Percentiles rank a stretch among this genome's conserved stretches.
Evolutionary conservation across 352 stramenopile species (phyloP).

Genomic region (Bremia lactucae): DNA sequence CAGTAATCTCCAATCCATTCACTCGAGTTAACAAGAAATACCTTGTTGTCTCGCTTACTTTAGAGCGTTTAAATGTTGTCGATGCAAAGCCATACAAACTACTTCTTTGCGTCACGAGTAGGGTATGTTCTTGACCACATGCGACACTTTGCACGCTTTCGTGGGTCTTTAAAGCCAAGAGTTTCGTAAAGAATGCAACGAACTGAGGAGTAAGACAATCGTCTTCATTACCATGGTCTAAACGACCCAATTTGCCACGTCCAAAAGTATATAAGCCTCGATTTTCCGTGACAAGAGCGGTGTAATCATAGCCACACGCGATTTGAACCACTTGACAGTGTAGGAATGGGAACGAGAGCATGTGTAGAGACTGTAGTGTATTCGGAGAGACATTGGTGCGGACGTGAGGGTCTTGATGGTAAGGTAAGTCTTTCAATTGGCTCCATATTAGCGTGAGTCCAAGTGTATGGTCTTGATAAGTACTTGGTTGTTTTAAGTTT

Average conservation of each 20-base stretch:
- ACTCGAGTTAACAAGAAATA: slow-evolving; percentile 51
- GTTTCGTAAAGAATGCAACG: slow-evolving; percentile 50
- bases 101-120: slow-evolving; percentile 54
- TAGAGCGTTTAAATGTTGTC: slow-evolving; percentile 73
- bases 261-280: slow-evolving; percentile 67
- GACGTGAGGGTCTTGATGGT: too few relatives aligned
- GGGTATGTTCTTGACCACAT: slow-evolving; percentile 81
- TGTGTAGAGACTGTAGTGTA: slow-evolving; percentile 11
- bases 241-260: slow-evolving; percentile 65
- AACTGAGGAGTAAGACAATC: slow-evolving; percentile 26
- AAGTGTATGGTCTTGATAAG: too few relatives aligned
- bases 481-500: too few relatives aligned
- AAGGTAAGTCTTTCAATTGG: too few relatives aligned
- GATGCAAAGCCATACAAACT: slow-evolving; percentile 78
- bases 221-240: slow-evolving; percentile 62
- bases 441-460: too few relatives aligned
- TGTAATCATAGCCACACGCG: slow-evolving; percentile 69
- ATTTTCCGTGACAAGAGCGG: slow-evolving; percentile 56
- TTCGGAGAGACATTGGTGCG: too few relatives aligned
- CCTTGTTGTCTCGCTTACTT: slow-evolving; percentile 65
- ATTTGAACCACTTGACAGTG: slow-evolving; percentile 54
- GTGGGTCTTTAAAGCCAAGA: slow-evolving; percentile 16
- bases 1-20: slow-evolving; percentile 30
- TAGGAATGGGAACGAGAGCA: slow-evolving; percentile 38
- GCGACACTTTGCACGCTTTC: slow-evolving; percentile 39